A percentile compares a stretch with the other conserved stretches of the same genome.
These are phyloP conservation scores for grape (Vitis vinifera) DNA, from an alignment of 164 flowering plant species.

Conservation along the genomic window DNA sequence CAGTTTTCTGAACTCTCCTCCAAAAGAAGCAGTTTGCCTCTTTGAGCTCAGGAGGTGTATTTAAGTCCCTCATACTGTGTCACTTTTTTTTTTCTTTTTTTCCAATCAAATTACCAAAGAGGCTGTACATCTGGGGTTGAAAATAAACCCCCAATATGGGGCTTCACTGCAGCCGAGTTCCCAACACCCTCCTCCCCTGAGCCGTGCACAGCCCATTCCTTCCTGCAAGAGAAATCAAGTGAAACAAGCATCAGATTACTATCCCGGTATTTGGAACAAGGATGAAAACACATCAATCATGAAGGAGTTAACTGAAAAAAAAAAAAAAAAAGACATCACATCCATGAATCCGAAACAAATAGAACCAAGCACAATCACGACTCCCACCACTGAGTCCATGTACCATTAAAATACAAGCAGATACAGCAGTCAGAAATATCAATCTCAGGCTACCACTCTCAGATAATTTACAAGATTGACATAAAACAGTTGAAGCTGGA, in stretches of 20 bases:
- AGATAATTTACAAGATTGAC: too few relatives aligned
- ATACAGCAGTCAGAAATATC: too few relatives aligned
- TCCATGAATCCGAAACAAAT: too few relatives aligned
- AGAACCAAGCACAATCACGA: too few relatives aligned
- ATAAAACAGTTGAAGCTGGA: too few relatives aligned
- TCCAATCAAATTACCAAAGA: constrained; percentile 78
- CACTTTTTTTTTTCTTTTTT: constrained; percentile 11
- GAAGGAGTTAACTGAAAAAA: too few relatives aligned
- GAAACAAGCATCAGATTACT: constrained; percentile 10
- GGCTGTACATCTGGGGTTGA: constrained; percentile 80
- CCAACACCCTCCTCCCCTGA: constrained; percentile 48
- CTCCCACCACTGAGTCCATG: too few relatives aligned
- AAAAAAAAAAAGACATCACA: too few relatives aligned
- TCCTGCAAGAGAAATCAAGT: constrained; percentile 35
- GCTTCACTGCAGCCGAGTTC: constrained; percentile 36
- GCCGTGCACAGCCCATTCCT: constrained; percentile 50
- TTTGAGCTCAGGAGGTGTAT: constrained; percentile 24
- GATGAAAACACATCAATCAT: too few relatives aligned
- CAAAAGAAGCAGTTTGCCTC: constrained; percentile 33
- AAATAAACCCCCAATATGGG: constrained; percentile 61
- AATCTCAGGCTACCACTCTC: too few relatives aligned
- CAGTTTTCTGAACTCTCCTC: constrained; percentile 39
- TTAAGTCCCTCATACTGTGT: constrained; percentile 21
- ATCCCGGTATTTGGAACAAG: background rate
- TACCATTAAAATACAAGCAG: too few relatives aligned